Percentiles rank a stretch among this genome's conserved stretches.
phyloP scores from a whole-genome alignment of 306 rosid species.

The Dryas octopetala region DNA sequence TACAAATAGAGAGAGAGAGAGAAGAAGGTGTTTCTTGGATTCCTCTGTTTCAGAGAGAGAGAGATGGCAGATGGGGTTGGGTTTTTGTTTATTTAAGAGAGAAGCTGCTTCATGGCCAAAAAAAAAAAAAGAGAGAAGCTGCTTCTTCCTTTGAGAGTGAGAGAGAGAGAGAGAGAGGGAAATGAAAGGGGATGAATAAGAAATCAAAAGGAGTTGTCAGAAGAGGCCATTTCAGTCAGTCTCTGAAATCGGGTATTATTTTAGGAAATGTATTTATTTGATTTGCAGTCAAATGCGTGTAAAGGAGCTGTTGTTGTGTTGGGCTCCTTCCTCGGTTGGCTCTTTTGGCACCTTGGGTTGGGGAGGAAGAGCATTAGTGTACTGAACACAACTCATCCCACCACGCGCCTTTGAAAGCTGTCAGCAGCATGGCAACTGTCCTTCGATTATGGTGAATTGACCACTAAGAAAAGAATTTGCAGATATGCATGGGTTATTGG shows the following conservation, averaged over 20 bases:
- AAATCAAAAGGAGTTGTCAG: neutral
- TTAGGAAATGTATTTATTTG: neutral
- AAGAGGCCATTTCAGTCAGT: slow-evolving; percentile 2
- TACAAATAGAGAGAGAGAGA: neutral
- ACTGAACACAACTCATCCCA: neutral
- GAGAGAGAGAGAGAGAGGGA: neutral
- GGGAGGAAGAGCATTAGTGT: neutral
- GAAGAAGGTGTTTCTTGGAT: neutral
- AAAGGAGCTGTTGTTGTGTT: slow-evolving; percentile 5
- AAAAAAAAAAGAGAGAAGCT: neutral
- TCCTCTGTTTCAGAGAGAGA: slow-evolving; percentile 10
- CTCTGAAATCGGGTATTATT: neutral
- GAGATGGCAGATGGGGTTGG: neutral
- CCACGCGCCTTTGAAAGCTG: slow-evolving; percentile 13
- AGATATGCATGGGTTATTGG: neutral
- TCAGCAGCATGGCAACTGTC: slow-evolving; percentile 2
- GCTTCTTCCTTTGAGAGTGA: neutral
- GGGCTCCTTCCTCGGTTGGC: neutral
- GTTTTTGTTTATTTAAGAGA: neutral
- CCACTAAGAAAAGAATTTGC: neutral
- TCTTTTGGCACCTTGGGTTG: neutral
- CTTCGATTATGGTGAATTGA: neutral
- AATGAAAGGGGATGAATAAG: neutral
- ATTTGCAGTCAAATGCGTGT: slow-evolving; percentile 2
- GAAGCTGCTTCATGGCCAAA: neutral